Evolutionary conservation across 2,329 filamentous ascomycete species (phyloP).

Genomic region (Colletotrichum limetticola): DNA sequence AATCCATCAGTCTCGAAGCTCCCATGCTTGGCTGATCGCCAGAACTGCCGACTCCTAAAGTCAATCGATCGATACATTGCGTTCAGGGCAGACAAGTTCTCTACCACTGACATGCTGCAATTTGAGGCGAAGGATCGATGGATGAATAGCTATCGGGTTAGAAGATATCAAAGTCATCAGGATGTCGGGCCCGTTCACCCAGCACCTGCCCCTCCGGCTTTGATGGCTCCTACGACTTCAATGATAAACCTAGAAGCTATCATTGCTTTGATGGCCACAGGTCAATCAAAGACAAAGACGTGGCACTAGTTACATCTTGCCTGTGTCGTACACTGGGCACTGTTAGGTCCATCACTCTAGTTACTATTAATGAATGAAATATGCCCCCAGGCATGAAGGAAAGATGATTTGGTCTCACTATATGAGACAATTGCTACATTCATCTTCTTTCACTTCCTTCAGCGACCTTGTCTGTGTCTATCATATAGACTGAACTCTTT

Average conservation of each 20-base stretch:
- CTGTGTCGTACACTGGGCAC: neutral
- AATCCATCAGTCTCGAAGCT: neutral
- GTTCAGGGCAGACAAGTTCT: neutral
- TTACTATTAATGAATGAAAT: neutral
- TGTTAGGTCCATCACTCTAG: neutral
- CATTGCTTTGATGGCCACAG: too few relatives aligned
- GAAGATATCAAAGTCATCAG: neutral
- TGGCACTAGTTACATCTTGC: too few relatives aligned
- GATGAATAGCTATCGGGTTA: neutral
- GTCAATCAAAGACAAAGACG: too few relatives aligned
- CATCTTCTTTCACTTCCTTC: too few relatives aligned
- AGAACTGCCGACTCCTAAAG: neutral
- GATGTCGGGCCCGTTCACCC: too few relatives aligned
- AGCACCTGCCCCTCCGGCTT: too few relatives aligned
- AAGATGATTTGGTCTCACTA: neutral
- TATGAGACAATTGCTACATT: neutral
- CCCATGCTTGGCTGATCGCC: neutral
- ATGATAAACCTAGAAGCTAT: too few relatives aligned
- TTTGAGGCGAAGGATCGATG: neutral
- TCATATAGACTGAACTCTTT: too few relatives aligned
- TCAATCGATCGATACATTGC: neutral
- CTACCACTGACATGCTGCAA: neutral
- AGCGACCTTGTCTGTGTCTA: too few relatives aligned
- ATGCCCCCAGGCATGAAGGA: too few relatives aligned
- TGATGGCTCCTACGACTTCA: too few relatives aligned